Percentiles rank a stretch among this genome's conserved stretches.
These are phyloP conservation scores for Fistulinella cinereoalba DNA, from an alignment of 1,284 basidiomycete genomes.

Conservation along the genomic window DNA sequence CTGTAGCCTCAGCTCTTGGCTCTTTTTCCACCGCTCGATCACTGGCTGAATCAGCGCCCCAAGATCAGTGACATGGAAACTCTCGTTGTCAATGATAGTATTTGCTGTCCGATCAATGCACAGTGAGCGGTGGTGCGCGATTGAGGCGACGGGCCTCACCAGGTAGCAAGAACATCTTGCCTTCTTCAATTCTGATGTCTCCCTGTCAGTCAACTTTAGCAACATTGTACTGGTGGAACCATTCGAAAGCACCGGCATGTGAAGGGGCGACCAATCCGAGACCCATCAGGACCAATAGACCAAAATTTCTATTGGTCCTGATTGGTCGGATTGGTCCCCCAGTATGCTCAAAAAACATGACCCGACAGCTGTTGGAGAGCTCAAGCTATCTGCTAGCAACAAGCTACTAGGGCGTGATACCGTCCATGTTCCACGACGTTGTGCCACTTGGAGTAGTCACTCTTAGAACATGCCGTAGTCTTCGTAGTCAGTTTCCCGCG, in stretches of 20 bases:
- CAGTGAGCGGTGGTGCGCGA: neutral
- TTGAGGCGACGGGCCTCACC: conserved; percentile 44
- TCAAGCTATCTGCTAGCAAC: too few relatives aligned
- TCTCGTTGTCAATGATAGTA: conserved; percentile 84
- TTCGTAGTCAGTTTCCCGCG: too few relatives aligned
- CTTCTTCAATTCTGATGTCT: conserved; percentile 91
- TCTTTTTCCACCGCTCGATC: conserved; percentile 75
- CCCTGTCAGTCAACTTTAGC: conserved; percentile 83
- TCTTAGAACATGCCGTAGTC: too few relatives aligned
- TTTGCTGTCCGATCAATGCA: conserved; percentile 55
- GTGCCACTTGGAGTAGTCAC: too few relatives aligned
- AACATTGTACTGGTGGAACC: conserved; percentile 98
- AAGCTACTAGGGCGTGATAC: too few relatives aligned
- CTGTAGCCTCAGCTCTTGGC: conserved; percentile 64
- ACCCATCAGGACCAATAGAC: too few relatives aligned
- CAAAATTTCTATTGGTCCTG: too few relatives aligned
- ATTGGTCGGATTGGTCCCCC: too few relatives aligned
- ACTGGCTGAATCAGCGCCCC: conserved; percentile 93
- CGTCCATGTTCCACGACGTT: too few relatives aligned
- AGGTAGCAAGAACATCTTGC: conserved; percentile 94
- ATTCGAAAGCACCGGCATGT: conserved; percentile 57
- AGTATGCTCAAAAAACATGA: too few relatives aligned
- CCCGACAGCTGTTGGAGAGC: too few relatives aligned
- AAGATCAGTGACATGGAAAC: conserved; percentile 88
- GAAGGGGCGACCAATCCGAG: neutral